A percentile compares a stretch with the other conserved stretches of the same genome.
Conservation (phyloP, 768 basidiomycete species). For the Trametes punicea region DNA sequence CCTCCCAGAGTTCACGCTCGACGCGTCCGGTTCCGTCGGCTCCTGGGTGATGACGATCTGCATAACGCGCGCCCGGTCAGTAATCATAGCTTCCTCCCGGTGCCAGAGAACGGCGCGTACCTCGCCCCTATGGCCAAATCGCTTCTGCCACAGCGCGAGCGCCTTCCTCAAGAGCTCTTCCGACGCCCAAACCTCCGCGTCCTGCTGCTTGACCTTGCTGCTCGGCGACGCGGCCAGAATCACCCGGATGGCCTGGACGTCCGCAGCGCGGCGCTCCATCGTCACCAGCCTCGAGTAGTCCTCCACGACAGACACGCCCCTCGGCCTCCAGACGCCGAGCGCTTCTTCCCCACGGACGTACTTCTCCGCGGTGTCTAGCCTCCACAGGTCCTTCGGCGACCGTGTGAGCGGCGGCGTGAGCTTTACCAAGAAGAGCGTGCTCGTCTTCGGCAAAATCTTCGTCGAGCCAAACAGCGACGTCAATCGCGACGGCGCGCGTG, state of each 20-base stretch:
- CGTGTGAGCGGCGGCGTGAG: slow-evolving; percentile 83
- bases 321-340: slow-evolving; percentile 79
- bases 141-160: slow-evolving; percentile 79
- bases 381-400: slow-evolving; percentile 88
- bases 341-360: slow-evolving; percentile 92
- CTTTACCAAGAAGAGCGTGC: slow-evolving; percentile 78
- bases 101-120: slow-evolving; percentile 40
- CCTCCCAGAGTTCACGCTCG: slow-evolving; percentile 30
- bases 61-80: slow-evolving; percentile 1
- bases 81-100: background rate
- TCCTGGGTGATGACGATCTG: slow-evolving; percentile 81
- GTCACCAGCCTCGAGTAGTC: slow-evolving; percentile 74
- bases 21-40: slow-evolving; percentile 54
- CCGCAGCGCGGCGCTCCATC: slow-evolving; percentile 73
- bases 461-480: slow-evolving; percentile 73
- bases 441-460: slow-evolving; percentile 74
- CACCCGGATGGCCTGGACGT: slow-evolving; percentile 86
- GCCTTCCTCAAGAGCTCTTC: slow-evolving; percentile 61
- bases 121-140: slow-evolving; percentile 71
- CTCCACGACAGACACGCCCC: slow-evolving; percentile 85
- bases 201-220: slow-evolving; percentile 44
- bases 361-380: slow-evolving; percentile 91
- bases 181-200: slow-evolving; percentile 56
- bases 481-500: slow-evolving; percentile 77
- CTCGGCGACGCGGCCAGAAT: slow-evolving; percentile 57